Evolutionary conservation across 2,329 filamentous ascomycete genomes (phyloP), one percentile per base, ranked within the genome.

Genomic region (Aureobasidium sp.): DNA sequence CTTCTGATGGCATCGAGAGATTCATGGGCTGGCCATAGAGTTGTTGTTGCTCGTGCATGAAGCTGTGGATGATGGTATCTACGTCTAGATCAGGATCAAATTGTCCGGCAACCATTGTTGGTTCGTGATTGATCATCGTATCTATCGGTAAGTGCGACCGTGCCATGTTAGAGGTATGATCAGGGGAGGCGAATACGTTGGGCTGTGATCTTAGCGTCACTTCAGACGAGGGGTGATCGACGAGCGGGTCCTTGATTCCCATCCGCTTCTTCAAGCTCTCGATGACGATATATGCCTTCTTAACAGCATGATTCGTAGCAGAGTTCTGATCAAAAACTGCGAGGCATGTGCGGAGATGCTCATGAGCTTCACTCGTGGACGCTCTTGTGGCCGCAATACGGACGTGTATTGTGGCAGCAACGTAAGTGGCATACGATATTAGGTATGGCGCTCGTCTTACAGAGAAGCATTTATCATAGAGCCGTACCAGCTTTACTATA

Each of bases 341-440:
- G 1, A 82, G 65, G 60, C 79, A 82, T 0, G 74, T 77, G 32
- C 74, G 71, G 0, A 82, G 70, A 48, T 70, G 72, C 3, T 67
- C 63, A 62, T 78, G 74, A 0, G 77, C 74, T 4, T 75, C 72
- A 0, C 76, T 78, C 0, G 71, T 71, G 0, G 73, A 47, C 78
- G 77, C 3, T 29, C 53, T 27, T 5, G 53, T 57, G 6, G 81
- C 78, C 0, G 81, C 79, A 6, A 80, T 78, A 3, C 80, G 79
- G 0, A 77, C 77, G 55, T 80, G 77, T 21, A 83, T 82, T 0
- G 80, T 83, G 0, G 79, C 80, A 4, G 76, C 76, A 0, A 83
- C 79, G 62, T 83, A 84, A 0, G 79, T 82, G 0, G 82, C 79
- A 66, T 84, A 84, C 0, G 79, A 81, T 21, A 83, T 76, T 1